Conservation (phyloP, 805 yeast species). For the Metschnikowia amazonensis region DNA sequence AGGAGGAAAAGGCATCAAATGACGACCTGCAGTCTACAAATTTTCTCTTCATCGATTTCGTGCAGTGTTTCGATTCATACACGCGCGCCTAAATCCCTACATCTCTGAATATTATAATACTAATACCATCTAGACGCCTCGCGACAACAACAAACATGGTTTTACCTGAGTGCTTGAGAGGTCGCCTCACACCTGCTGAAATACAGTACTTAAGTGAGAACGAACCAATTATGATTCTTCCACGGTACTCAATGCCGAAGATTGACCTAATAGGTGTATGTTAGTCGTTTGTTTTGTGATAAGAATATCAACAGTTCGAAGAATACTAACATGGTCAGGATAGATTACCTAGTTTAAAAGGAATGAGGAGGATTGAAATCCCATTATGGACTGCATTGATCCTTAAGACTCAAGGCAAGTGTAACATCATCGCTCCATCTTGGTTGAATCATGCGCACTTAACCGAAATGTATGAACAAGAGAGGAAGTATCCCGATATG, state of each 20-base stretch:
- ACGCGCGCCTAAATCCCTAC: constrained; percentile 5
- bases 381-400: constrained; percentile 88
- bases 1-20: background rate
- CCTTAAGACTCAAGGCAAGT: constrained; percentile 77
- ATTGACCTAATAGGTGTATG: constrained; percentile 61
- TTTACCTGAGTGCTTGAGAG: constrained; percentile 14
- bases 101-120: background rate
- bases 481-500: constrained; percentile 49
- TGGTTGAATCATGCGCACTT: constrained; percentile 68
- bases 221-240: constrained; percentile 67
- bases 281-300: constrained; percentile 8
- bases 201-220: constrained; percentile 83
- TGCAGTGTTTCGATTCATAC: constrained; percentile 6
- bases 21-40: constrained; percentile 12
- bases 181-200: constrained; percentile 68
- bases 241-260: constrained; percentile 68
- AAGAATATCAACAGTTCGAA: background rate
- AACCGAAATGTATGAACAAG: constrained; percentile 60
- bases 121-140: background rate
- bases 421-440: constrained; percentile 78
- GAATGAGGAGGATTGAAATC: constrained; percentile 64
- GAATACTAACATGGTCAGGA: constrained; percentile 27
- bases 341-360: constrained; percentile 56
- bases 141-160: constrained; percentile 11
- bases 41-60: constrained; percentile 5